phyloP scores from a whole-genome alignment of 495 filamentous ascomycete species.

The Hyaloscypha finlandica region DNA sequence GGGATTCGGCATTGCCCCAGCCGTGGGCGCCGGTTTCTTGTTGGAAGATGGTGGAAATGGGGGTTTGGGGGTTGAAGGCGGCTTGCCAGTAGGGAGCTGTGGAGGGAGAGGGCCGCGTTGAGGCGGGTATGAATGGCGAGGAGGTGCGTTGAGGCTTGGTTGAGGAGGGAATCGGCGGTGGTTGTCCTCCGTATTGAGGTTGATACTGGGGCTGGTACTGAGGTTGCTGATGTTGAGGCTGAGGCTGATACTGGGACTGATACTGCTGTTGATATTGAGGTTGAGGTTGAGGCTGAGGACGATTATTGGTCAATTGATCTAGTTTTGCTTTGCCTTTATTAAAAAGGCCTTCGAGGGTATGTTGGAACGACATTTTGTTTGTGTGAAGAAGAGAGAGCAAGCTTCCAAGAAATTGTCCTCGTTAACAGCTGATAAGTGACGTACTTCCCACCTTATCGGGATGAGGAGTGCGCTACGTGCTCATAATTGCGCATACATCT shows the following conservation, averaged over 20 bases:
- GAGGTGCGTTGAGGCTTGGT: background rate
- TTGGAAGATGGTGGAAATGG: slow-evolving; percentile 39
- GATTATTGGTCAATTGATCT: slow-evolving; percentile 26
- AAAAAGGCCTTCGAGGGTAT: slow-evolving; percentile 20
- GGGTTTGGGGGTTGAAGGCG: slow-evolving; percentile 34
- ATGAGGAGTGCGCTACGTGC: background rate
- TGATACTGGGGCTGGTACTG: background rate
- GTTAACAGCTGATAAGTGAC: background rate
- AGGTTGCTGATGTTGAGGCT: slow-evolving; percentile 23
- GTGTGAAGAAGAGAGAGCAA: slow-evolving; percentile 1
- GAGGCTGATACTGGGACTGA: background rate
- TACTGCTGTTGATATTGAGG: slow-evolving; percentile 12
- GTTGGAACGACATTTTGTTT: slow-evolving; percentile 26
- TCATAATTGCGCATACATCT: background rate
- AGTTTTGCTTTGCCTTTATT: slow-evolving; percentile 30
- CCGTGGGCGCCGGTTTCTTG: slow-evolving; percentile 46
- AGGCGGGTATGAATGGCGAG: background rate
- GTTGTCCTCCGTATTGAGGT: background rate
- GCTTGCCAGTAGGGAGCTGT: slow-evolving; percentile 38
- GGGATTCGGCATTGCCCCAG: slow-evolving; percentile 49
- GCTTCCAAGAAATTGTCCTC: background rate
- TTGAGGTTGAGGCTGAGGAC: slow-evolving; percentile 8
- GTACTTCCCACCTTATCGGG: background rate
- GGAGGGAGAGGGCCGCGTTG: slow-evolving; percentile 5
- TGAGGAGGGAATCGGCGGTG: slow-evolving; percentile 6